Evolutionary conservation across 2,329 filamentous ascomycete genomes (phyloP).

Genomic region (Mycosphaerella sp.): DNA sequence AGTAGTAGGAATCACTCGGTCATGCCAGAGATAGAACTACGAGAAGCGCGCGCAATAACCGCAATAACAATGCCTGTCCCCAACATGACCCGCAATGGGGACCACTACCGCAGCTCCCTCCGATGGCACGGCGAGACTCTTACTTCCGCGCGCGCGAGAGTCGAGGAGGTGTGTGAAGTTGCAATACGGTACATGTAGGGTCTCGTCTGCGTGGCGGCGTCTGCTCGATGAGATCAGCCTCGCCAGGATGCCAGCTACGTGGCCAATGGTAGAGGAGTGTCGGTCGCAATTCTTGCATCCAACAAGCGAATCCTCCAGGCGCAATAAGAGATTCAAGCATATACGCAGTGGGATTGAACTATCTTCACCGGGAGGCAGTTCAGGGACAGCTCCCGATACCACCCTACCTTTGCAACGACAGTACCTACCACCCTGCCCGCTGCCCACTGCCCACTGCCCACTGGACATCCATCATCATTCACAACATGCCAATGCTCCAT

Average conservation of each 20-base stretch:
- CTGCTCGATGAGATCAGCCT: conserved; percentile 3
- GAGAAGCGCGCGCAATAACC: neutral
- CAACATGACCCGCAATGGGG: conserved; percentile 5
- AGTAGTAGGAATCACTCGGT: too few species aligned
- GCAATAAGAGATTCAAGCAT: neutral
- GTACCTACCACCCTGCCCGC: neutral
- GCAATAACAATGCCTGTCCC: neutral
- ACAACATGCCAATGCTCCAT: too few species aligned
- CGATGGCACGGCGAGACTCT: too few species aligned
- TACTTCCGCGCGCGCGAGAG: too few species aligned
- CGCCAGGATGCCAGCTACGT: conserved; percentile 3
- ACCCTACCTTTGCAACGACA: neutral
- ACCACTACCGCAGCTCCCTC: neutral
- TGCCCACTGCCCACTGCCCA: too few species aligned
- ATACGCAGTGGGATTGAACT: neutral
- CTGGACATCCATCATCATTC: too few species aligned
- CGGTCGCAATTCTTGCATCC: neutral
- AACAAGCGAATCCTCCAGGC: conserved; percentile 4
- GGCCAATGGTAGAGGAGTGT: neutral
- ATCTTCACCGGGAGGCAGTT: neutral
- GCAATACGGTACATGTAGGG: too few species aligned
- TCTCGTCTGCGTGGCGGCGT: neutral
- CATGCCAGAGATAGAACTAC: too few species aligned
- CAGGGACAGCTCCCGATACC: neutral
- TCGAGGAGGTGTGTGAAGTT: too few species aligned